Conservation (phyloP, 495 filamentous ascomycete species). For the Neurospora sp. region DNA sequence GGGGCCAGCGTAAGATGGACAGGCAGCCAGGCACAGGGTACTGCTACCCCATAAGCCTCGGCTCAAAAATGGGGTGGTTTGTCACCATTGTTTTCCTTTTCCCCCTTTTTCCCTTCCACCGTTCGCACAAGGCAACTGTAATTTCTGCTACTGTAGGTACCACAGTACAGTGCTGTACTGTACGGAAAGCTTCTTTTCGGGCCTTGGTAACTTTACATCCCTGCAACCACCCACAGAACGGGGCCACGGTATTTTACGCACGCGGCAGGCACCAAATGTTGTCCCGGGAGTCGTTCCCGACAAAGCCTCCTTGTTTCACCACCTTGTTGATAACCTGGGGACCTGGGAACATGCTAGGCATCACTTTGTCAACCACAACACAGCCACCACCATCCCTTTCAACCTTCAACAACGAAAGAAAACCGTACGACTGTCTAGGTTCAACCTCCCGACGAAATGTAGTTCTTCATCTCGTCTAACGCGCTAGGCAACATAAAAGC, state of each 20-base stretch:
- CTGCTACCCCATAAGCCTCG: neutral
- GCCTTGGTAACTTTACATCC: neutral
- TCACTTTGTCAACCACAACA: neutral
- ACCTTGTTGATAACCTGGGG: neutral
- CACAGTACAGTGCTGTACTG: neutral
- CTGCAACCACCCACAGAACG: neutral
- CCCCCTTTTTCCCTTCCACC: neutral
- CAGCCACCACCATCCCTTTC: neutral
- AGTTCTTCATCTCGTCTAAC: neutral
- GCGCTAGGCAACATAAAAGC: neutral
- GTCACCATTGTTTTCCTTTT: neutral
- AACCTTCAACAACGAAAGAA: neutral
- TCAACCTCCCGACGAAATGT: neutral
- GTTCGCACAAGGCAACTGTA: neutral
- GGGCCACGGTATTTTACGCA: neutral
- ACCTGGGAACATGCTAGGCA: neutral
- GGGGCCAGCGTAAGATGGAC: neutral
- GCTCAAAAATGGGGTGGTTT: neutral
- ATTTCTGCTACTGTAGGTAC: neutral
- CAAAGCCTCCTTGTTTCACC: neutral
- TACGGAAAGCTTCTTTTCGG: neutral
- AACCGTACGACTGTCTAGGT: neutral
- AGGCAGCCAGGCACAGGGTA: neutral
- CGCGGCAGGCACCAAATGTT: neutral
- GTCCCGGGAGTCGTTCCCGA: neutral